Conservation (phyloP, 345 rosid genomes). For the Citrus australasica region DNA sequence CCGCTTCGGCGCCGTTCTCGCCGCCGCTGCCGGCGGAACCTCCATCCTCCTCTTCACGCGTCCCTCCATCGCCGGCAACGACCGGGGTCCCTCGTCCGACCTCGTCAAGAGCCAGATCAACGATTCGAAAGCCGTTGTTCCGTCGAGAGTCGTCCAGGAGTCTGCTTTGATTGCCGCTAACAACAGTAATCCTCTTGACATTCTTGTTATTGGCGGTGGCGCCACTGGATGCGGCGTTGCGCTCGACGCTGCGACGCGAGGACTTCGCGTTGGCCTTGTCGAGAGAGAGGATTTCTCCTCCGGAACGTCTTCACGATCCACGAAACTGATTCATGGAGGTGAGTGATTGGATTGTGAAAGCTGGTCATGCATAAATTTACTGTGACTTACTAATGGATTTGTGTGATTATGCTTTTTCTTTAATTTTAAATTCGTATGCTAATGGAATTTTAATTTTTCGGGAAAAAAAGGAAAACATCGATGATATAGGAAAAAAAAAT, state of each 20-base stretch:
- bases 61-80: constrained; percentile 48
- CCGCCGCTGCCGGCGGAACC: constrained; percentile 37
- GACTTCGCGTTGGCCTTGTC: constrained; percentile 86
- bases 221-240: constrained; percentile 99
- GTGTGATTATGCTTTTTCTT: not conserved
- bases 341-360: not conserved
- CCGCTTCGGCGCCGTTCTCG: constrained; percentile 48
- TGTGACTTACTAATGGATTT: not conserved
- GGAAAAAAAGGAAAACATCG: no score
- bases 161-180: constrained; percentile 52
- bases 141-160: constrained; percentile 71
- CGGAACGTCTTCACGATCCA: constrained; percentile 94
- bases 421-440: no score
- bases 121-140: constrained; percentile 52
- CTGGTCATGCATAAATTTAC: not conserved
- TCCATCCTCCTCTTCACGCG: constrained; percentile 27
- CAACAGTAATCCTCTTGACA: constrained; percentile 64
- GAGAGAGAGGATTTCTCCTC: constrained; percentile 97
- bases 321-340: constrained; percentile 97
- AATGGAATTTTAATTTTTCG: not conserved
- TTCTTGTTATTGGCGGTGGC: constrained; percentile 93
- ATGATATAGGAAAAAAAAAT: not conserved
- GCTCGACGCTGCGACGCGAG: constrained; percentile 86
- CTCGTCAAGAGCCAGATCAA: constrained; percentile 42
- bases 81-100: constrained; percentile 47